phyloP scores from a whole-genome alignment of 2,329 filamentous ascomycete species.

The Claviceps pusilla region DNA sequence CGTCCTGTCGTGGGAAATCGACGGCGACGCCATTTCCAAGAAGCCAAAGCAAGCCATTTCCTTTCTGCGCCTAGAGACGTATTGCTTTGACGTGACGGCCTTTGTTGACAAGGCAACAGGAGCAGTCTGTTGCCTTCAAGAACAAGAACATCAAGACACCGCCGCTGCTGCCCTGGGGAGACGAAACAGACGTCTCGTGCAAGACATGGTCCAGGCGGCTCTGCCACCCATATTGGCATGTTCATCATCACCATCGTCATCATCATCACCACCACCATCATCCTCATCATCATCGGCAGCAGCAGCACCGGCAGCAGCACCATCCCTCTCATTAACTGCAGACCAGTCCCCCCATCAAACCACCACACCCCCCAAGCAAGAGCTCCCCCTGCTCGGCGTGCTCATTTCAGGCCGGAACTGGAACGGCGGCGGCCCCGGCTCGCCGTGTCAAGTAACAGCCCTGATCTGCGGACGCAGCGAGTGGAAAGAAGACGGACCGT shows the following conservation, averaged over 20 bases:
- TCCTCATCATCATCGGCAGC: not conserved
- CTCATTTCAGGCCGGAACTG: conserved; percentile 19
- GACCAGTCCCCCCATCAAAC: not conserved
- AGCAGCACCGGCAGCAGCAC: not conserved
- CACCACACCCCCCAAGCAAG: not conserved
- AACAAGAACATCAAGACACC: not conserved
- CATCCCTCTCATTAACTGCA: not conserved
- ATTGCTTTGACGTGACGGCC: conserved; percentile 19
- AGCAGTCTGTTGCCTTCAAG: not conserved
- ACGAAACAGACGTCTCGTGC: conserved; percentile 8
- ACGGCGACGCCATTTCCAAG: conserved; percentile 17
- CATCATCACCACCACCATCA: not conserved
- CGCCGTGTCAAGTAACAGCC: conserved; percentile 12
- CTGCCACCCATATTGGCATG: not conserved
- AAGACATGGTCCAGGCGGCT: conserved; percentile 10
- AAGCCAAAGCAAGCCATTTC: conserved; percentile 12
- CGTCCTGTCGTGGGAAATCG: conserved; percentile 21
- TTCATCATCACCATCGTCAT: not conserved
- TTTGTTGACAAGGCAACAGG: conserved; percentile 5
- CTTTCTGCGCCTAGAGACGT: conserved; percentile 20
- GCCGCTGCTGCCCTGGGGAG: conserved; percentile 9
- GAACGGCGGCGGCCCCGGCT: conserved; percentile 10
- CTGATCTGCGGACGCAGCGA: conserved; percentile 16
- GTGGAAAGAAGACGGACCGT: conserved; percentile 14
- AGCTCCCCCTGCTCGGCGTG: conserved; percentile 7